These are phyloP conservation scores for Scenedesmus sp. DNA, from an alignment of 163 green algal species.

Conservation along the genomic window DNA sequence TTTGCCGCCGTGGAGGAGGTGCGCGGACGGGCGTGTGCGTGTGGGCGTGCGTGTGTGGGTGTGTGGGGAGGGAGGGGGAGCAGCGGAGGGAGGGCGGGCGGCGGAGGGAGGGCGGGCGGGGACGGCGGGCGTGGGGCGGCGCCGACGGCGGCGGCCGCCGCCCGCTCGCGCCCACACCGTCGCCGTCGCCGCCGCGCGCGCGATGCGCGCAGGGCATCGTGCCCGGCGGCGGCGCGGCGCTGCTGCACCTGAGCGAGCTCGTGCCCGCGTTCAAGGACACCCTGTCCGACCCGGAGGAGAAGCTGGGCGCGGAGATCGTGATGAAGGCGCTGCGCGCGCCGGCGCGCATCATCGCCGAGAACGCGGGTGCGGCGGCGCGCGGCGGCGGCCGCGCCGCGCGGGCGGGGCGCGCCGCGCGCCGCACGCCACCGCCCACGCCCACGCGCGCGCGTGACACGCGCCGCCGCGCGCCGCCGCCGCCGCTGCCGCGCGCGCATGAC, in stretches of 20 bases:
- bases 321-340: constrained; percentile 82
- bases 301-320: constrained; percentile 95
- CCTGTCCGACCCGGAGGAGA: constrained; percentile 82
- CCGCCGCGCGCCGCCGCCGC: not conserved
- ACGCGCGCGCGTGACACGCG: too few species aligned
- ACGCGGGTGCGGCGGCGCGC: constrained; percentile 74
- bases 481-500: not conserved
- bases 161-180: too few species aligned
- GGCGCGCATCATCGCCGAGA: constrained; percentile 90
- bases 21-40: too few species aligned
- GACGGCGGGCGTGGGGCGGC: too few species aligned
- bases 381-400: not conserved
- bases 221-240: constrained; percentile 87
- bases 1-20: constrained; percentile 78
- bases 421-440: too few species aligned
- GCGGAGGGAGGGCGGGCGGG: too few species aligned
- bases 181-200: too few species aligned
- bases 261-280: constrained; percentile 83
- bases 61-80: too few species aligned
- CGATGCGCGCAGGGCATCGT: constrained; percentile 99
- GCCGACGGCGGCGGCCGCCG: too few species aligned
- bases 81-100: too few species aligned
- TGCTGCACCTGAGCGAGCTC: constrained; percentile 94
- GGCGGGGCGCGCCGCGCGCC: too few species aligned
- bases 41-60: too few species aligned